Base-by-base conservation (phyloP, 352 stramenopile genomes). In the Elongisporangium undulatum region DNA sequence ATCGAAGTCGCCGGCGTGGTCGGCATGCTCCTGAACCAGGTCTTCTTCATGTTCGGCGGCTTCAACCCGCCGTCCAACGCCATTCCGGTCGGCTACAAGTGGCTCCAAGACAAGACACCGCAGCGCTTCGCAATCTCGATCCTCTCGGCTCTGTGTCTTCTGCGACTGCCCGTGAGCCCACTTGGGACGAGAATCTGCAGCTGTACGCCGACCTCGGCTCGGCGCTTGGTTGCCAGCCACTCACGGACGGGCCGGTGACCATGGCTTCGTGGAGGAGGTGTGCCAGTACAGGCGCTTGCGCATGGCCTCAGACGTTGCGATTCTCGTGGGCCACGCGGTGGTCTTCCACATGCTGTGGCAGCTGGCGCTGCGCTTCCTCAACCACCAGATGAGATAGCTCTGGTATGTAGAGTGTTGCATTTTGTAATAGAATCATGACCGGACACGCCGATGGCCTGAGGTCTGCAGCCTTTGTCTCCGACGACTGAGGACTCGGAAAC, bases 31-130 rank as follows among this genome's bases (percentile, higher is more conserved):
- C 51, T 82, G 17, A 82, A 71, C 49, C 59, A 69, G 24, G 75
- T 75, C 38, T 72, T 75, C 21, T 53, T 78, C 29, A 45, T 76
- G 50, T 80, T 83, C 34, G 66, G 71, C 24, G 74, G 71, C 39
- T 83, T 68, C 54, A 71, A 66, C 21, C 68, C 71, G 5, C 71
- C 74, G 0, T 63, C 66, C 2, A 61, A 56, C 13, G 61, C 62
- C 3, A 76, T 80, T 19, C 74, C 74, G 0, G 22, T 29, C 3
- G 69, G 69, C 3, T 80, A 74, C 52, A 60, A 52, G 15, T 83
- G 71, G 74, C 54, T 83, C 13, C 76, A 72, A 56, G 59, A 58
- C 10, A 69, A 78, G 34, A 69, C 59, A 3, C 71, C 71, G 9
- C 70, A 76, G 16, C 60, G 68, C 13, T 80, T 69, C 48, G 58